phyloP scores from a whole-genome alignment of 2,329 filamentous ascomycete genomes.

The Teratosphaeria destructans region DNA sequence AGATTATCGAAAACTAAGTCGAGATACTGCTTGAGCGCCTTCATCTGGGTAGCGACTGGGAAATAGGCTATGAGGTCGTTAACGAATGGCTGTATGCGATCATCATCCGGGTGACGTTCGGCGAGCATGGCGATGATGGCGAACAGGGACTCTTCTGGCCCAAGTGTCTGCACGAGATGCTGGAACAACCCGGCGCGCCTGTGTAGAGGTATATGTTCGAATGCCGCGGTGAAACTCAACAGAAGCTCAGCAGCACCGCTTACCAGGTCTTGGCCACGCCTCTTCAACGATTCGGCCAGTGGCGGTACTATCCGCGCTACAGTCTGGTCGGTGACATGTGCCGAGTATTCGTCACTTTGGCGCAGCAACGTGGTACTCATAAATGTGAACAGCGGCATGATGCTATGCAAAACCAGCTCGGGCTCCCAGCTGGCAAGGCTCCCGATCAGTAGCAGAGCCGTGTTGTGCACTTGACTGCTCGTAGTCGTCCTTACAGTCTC shows the following conservation, averaged over 20 bases:
- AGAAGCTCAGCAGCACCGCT: conserved; percentile 79
- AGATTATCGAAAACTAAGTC: conserved; percentile 66
- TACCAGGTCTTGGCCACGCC: conserved; percentile 65
- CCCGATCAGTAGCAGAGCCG: conserved; percentile 77
- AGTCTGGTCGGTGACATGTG: conserved; percentile 86
- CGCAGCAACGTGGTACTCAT: conserved; percentile 87
- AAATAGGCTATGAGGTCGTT: conserved; percentile 65
- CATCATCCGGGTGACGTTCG: conserved; percentile 75
- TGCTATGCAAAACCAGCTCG: conserved; percentile 84
- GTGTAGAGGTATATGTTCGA: conserved; percentile 88
- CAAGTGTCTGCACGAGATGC: conserved; percentile 74
- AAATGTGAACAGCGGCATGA: conserved; percentile 99
- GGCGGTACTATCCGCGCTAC: conserved; percentile 91
- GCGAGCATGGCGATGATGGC: conserved; percentile 80
- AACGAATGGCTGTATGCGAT: conserved; percentile 64
- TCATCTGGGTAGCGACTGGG: conserved; percentile 61
- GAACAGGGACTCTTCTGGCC: conserved; percentile 76
- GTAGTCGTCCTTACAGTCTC: conserved; percentile 87
- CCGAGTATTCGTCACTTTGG: conserved; percentile 93
- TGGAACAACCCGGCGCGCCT: conserved; percentile 73
- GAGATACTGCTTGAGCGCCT: conserved; percentile 63
- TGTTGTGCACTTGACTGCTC: conserved; percentile 88
- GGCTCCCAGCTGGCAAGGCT: conserved; percentile 78
- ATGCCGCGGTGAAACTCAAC: conserved; percentile 92
- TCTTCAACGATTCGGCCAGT: conserved; percentile 72